A percentile compares a stretch with the other conserved stretches of the same genome.
Evolutionary conservation across 2,329 filamentous ascomycete species (phyloP).

Genomic region (Orbilia blumenaviensis): DNA sequence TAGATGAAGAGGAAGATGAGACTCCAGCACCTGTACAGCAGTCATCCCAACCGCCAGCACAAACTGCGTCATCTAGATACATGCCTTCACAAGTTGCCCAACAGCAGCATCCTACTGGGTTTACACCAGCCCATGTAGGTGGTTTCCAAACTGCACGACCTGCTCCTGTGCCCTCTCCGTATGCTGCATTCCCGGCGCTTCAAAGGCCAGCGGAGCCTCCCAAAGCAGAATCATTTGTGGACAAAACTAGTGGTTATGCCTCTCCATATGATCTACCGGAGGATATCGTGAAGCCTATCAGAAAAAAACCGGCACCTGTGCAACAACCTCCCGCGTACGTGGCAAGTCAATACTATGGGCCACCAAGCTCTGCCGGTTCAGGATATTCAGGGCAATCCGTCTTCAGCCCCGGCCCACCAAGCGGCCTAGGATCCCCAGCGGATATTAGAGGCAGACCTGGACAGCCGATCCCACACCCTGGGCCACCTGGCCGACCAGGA

Average conservation of each 20-base stretch:
- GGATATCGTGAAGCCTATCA: slow-evolving; percentile 75
- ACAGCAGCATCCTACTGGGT: slow-evolving; percentile 59
- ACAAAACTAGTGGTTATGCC: slow-evolving; percentile 91
- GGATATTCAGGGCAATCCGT: slow-evolving; percentile 18
- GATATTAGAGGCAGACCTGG: slow-evolving; percentile 30
- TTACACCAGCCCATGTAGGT: slow-evolving; percentile 56
- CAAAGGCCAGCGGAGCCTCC: slow-evolving; percentile 63
- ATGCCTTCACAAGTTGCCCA: slow-evolving; percentile 55
- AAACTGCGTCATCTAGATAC: slow-evolving; percentile 55
- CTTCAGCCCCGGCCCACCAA: slow-evolving; percentile 31
- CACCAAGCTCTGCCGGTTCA: slow-evolving; percentile 19
- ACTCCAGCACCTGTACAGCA: slow-evolving; percentile 58
- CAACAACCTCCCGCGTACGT: slow-evolving; percentile 50
- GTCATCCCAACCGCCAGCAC: slow-evolving; percentile 57
- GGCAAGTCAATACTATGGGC: neutral
- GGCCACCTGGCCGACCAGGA: slow-evolving; percentile 3
- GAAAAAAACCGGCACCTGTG: slow-evolving; percentile 70
- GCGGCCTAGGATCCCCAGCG: slow-evolving; percentile 33
- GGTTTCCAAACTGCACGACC: slow-evolving; percentile 54
- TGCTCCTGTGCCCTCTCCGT: slow-evolving; percentile 57
- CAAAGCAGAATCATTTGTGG: slow-evolving; percentile 82
- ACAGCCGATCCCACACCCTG: slow-evolving; percentile 19
- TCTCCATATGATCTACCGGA: slow-evolving; percentile 96
- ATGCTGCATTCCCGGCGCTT: slow-evolving; percentile 57
- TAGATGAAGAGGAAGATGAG: slow-evolving; percentile 67